Base-by-base conservation (phyloP, 441 rosid species). In the Macaranga tanarius region DNA sequence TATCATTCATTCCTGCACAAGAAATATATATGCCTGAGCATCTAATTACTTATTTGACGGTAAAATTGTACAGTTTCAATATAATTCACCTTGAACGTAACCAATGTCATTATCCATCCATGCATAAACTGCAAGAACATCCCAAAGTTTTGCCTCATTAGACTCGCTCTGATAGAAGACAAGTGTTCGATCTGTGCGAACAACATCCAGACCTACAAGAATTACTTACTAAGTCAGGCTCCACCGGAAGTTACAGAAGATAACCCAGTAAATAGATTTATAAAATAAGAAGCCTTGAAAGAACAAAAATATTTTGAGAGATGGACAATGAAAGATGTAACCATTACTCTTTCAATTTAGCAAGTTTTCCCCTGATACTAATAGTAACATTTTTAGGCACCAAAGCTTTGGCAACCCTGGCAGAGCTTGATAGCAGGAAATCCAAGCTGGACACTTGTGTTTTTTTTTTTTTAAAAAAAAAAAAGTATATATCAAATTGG, bases 21-120 rank as follows among this genome's bases (percentile, higher is more conserved):
- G 69, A 75, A 77, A 44, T 70, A 73, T 73, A 55, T 57, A 65
- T 74, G 3, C 70, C 70, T 38, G 15, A 68, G 52, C 70, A 68
- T 59, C 15, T 20, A 26, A 50, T 34, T 55, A 73, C 55, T 69
- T 65, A 44, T 62, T 76, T 66, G 62, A 52, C 23, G 73, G 19
- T 28, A 73, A 74, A 62, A 63, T 42, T 28, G 67, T n/a, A 23
- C 56, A 64, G 69, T 19, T 19, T 69, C 65, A 50, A 68, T 50
- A 54, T 54, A 65, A 76, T 71, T 76, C 61, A 88, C 99, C 99
- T 78, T 95, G 99, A 65, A 91, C 89, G 77, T 91, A 95, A 68
- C 98, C 88, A 74, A 95, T 89, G 72, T 95, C 98, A 78, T 77
- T 86, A 77, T 95, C 97, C 76, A 89, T 71, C 98, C 98, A 92